Percentiles rank a stretch among this genome's conserved stretches.
These are phyloP conservation scores for Myxozyma nipponensis DNA, from an alignment of 805 yeast species.

Conservation along the genomic window DNA sequence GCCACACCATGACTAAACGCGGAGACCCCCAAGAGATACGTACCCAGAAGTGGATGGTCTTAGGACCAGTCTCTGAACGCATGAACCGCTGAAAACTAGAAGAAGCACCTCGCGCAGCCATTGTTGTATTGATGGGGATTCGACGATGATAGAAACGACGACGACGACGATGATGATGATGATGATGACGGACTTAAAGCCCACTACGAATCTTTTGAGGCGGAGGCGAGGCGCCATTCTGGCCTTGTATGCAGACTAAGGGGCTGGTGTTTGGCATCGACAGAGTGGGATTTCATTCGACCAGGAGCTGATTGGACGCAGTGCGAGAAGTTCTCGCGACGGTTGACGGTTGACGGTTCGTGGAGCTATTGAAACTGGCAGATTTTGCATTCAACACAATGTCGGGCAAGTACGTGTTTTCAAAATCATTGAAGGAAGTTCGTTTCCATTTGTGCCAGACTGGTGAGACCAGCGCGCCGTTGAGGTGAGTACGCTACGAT, in stretches of 20 bases:
- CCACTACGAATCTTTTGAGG: too few species aligned
- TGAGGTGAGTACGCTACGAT: conserved; percentile 43
- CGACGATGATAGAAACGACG: too few species aligned
- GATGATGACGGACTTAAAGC: too few species aligned
- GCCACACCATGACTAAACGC: background rate
- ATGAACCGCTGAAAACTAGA: conserved; percentile 58
- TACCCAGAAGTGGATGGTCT: conserved; percentile 97
- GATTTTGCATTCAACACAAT: conserved; percentile 10
- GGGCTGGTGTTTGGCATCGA: too few species aligned
- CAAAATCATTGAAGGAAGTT: conserved; percentile 63
- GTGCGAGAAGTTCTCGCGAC: too few species aligned
- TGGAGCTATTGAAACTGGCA: too few species aligned
- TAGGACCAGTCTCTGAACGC: conserved; percentile 90
- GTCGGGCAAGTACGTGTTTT: conserved; percentile 40
- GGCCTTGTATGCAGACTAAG: too few species aligned
- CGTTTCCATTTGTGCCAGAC: conserved; percentile 72
- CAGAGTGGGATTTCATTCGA: background rate
- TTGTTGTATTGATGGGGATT: too few species aligned
- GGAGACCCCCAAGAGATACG: conserved; percentile 29
- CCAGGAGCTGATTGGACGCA: background rate
- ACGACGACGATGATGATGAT: too few species aligned
- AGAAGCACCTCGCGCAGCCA: conserved; percentile 12
- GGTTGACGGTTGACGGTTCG: background rate
- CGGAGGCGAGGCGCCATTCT: too few species aligned
- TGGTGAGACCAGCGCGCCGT: conserved; percentile 64